Evolutionary conservation across 805 yeast species (phyloP).

Genomic region (Torulaspora franciscae): DNA sequence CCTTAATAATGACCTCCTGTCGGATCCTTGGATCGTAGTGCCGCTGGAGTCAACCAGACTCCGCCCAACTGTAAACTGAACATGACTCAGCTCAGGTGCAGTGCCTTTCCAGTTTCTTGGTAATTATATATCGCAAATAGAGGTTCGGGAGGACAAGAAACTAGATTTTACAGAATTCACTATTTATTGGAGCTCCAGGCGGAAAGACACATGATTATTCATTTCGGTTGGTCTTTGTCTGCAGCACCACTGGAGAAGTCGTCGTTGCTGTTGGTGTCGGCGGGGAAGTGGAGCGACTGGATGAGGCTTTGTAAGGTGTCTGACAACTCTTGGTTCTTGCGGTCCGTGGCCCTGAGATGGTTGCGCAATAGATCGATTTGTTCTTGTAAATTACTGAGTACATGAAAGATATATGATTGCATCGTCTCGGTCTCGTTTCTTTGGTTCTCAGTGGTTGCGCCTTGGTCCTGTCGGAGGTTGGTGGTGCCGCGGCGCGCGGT

Average conservation of each 20-base stretch:
- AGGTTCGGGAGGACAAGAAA: no score
- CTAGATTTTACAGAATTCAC: no score
- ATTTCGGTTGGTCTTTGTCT: neutral
- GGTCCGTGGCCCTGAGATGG: constrained; percentile 12
- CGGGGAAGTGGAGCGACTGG: constrained; percentile 2
- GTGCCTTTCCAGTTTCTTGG: no score
- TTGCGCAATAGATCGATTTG: constrained; percentile 14
- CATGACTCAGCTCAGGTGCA: no score
- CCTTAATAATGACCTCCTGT: no score
- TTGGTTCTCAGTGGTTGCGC: constrained; percentile 6
- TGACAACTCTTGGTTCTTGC: constrained; percentile 9
- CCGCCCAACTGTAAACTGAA: no score
- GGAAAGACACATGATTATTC: neutral
- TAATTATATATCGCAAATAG: no score
- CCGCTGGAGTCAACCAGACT: no score
- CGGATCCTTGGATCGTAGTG: no score
- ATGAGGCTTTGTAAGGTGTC: constrained; percentile 5
- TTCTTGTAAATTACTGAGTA: constrained; percentile 15
- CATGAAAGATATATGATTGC: constrained; percentile 13
- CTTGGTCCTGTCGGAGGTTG: constrained; percentile 4
- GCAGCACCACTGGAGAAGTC: neutral
- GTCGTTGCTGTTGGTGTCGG: neutral
- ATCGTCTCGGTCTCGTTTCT: constrained; percentile 11
- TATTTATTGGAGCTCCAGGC: no score
- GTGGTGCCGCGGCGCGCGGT: neutral